Percentiles rank a stretch among this genome's conserved stretches.
phyloP scores from a whole-genome alignment of 139 green algal species.

The Tetraselmis chui region DNA sequence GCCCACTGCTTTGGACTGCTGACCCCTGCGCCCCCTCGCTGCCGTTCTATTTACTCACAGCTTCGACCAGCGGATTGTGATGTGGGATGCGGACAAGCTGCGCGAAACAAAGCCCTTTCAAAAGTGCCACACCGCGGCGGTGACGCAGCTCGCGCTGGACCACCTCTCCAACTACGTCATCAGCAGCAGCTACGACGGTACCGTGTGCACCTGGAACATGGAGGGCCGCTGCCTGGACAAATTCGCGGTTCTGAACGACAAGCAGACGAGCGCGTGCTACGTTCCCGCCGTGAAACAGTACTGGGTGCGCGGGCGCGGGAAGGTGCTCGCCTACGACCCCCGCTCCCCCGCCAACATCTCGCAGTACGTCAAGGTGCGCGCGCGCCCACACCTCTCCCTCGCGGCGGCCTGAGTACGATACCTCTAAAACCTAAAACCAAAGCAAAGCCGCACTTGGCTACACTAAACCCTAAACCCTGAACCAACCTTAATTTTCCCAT shows the following conservation, averaged over 20 bases:
- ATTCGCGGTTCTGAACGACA: constrained; percentile 51
- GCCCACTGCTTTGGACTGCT: constrained; percentile 12
- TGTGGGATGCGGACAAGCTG: not conserved
- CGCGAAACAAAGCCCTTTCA: constrained; percentile 10
- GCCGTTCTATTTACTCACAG: constrained; percentile 15
- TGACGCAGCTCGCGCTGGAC: constrained; percentile 51
- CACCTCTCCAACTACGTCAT: constrained; percentile 46
- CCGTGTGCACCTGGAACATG: constrained; percentile 52
- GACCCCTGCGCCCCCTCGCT: not conserved
- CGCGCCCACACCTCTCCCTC: too few species aligned
- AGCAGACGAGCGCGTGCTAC: constrained; percentile 36
- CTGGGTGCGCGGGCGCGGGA: constrained; percentile 47
- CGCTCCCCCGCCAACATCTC: constrained; percentile 53
- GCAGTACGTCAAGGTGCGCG: constrained; percentile 32
- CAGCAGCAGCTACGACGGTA: constrained; percentile 44
- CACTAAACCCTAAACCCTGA: too few species aligned
- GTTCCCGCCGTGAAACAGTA: constrained; percentile 47
- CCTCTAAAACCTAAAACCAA: too few species aligned
- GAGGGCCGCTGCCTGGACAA: constrained; percentile 53
- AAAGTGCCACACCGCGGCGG: constrained; percentile 45
- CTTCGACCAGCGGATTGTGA: constrained; percentile 34
- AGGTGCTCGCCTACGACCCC: constrained; percentile 47
- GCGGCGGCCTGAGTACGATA: too few species aligned
- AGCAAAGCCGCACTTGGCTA: too few species aligned
- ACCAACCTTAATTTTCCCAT: too few species aligned